Evolutionary conservation across 148 eudicot genomes (phyloP).

Genomic region (Rhododendron mucronatum): DNA sequence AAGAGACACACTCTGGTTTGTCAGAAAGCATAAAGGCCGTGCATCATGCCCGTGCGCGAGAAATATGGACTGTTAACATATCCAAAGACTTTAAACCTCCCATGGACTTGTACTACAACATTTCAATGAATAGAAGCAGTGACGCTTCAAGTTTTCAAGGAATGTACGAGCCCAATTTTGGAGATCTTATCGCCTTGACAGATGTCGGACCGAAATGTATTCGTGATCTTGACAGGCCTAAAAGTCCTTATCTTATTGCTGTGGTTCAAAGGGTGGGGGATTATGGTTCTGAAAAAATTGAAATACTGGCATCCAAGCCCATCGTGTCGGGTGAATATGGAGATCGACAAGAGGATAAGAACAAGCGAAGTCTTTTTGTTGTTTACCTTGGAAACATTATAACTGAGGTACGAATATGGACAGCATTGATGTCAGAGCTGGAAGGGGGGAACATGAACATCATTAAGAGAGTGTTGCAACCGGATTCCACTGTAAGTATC

Average conservation of each 20-base stretch:
- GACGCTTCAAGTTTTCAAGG: slow-evolving; percentile 13
- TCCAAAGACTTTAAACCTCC: slow-evolving; percentile 2
- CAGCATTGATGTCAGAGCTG: slow-evolving; percentile 17
- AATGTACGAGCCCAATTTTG: slow-evolving; percentile 37
- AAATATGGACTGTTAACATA: neutral
- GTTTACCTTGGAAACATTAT: slow-evolving; percentile 35
- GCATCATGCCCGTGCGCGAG: slow-evolving; percentile 20
- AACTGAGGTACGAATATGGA: slow-evolving; percentile 48
- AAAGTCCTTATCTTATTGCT: slow-evolving; percentile 22
- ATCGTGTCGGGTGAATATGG: neutral
- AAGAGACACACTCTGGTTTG: slow-evolving; percentile 22
- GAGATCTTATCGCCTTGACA: slow-evolving; percentile 44
- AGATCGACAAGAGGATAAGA: neutral
- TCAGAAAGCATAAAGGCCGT: slow-evolving; percentile 18
- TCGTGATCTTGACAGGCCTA: slow-evolving; percentile 31
- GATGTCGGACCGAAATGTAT: slow-evolving; percentile 28
- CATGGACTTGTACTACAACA: slow-evolving; percentile 22
- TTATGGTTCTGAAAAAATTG: neutral
- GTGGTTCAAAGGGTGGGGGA: slow-evolving; percentile 11
- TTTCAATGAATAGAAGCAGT: slow-evolving; percentile 1
- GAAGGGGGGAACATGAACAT: slow-evolving; percentile 13
- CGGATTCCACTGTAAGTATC: slow-evolving; percentile 23
- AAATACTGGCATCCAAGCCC: slow-evolving; percentile 15
- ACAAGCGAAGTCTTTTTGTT: slow-evolving; percentile 15
- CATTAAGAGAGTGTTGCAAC: slow-evolving; percentile 15